Base-by-base conservation (phyloP, 106 monocot genomes). In the Ottelia alismoides region DNA sequence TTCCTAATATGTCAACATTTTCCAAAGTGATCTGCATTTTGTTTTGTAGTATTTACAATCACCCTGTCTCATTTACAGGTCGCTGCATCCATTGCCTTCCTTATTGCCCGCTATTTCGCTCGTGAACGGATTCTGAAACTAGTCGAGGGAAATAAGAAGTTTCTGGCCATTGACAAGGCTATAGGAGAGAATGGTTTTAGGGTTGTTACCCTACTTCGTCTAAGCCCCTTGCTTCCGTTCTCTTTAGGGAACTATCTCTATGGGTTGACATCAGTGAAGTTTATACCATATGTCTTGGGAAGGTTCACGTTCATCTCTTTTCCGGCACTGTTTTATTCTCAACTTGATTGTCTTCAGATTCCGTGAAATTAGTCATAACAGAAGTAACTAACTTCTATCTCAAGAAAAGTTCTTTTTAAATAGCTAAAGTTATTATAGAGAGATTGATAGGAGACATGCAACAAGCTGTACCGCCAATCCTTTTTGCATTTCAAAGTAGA, bases 71-170 rank as follows among this genome's bases (percentile, higher is more conserved):
- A 27, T 11, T 55, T 70, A 46, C 53, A 94, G 93, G 47, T 94
- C 17, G 93, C 93, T 32, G 93, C 93, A 60, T 55, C 87, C 48
- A 73, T 72, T 47, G 80, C 93, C 20, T 94, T 94, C 67, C 80
- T 94, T 49, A 94, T 94, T 65, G 93, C 93, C 74, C 75, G 93
- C 61, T 94, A 94, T 66, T 88, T 94, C 71, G 93, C 93, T 21
- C 84, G 93, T 31, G 88, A 94, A 30, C 71, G 88, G 12, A 84
- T 94, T 71, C 88, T 94, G 23, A 94, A 94, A 64, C 55, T 94
- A 67, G 93, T 94, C 10, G 84, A 88, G 70, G 93, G 88, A 52
- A 88, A 94, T 58, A 84, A 94, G 55, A 94, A 94, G 48, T 94
- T 94, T 78, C 56, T 78, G 55, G 93, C 93, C 45, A 94, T 94